Evolutionary conservation across 495 filamentous ascomycete genomes (phyloP), one percentile per base, ranked within the genome.

Genomic region (Neurospora pannonica): DNA sequence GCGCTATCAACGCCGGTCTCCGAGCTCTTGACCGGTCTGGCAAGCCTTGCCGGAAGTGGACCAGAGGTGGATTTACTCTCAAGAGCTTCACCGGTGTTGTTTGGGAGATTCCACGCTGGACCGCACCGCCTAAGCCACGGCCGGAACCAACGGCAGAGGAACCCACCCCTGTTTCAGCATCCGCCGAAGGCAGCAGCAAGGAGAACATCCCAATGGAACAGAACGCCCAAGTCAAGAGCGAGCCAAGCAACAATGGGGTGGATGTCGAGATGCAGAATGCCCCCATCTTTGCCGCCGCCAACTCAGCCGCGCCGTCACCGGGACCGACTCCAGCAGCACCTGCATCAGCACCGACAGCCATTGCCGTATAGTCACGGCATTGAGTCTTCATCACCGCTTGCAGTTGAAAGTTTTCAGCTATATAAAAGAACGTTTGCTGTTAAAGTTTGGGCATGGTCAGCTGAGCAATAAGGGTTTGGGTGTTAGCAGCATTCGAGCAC

Each of bases 1-100:
- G 96, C 73, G 95, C 95, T 73, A 99, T 99, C 86, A 99, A 99
- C 79, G 96, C 97, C 70, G 92, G 93, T 72, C 90, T 99, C 39
- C 93, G 96, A 70, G 97, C 96, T 5, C 90, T 99, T 60, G 96
- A 99, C 81, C 91, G 95, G 46, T 91, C 90, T 1, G 93, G 94
- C 69, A 91, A 94, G 74, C 93, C 95, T 3, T 98, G 95, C 79
- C 92, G 97, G 73, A 95, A 91, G 79, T 99, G 96, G 96, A 85
- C 89, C 77, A 93, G 90, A 81, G 92, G 93, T 71, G 89, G 90
- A 34, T 90, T 98, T 76, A 89, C 88, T 70, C 82, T 99, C 73
- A 96, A 97, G 86, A 96, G 90, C 78, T 99, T 99, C 81, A 99
- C 96, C 4, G 97, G 97, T 38, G 87, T 94, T 17, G 80, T 87